Base-by-base conservation (phyloP, 176 grass and related monocot genomes). In the Cymbopogon citratus region DNA sequence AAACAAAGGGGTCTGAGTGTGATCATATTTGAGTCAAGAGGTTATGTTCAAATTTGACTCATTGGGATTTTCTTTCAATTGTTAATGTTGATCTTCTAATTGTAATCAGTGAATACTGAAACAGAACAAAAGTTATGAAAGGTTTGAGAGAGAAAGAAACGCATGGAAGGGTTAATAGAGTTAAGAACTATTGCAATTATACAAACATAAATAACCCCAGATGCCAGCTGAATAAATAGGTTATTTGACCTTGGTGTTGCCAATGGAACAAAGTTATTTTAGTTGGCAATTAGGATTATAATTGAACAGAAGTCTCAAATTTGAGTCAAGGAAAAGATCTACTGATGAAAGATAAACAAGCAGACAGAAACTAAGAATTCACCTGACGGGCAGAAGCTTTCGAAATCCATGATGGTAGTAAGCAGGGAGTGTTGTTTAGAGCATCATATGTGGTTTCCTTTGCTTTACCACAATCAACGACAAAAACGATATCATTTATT, bases 371-470 rank as follows among this genome's bases (percentile, higher is more conserved):
- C 19, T 29, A 76, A 41, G 15, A 69, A 78, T 34, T 88, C 85
- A 98, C 95, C 93, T 98, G 95, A 73, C 89, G 90, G 5, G 92
- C 84, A 80, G 95, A 95, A 87, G 95, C 95, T 92, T 95, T 95
- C 35, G 95, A 98, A 86, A 98, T 98, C 95, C 95, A 98, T 35
- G 95, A 98, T 16, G 95, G 95, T 34, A 98, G 88, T 86, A 98
- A 88, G 84, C 95, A 98, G 67, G 95, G 92, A 43, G 95, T 98
- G 84, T 98, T 98, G 74, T 98, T 98, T 80, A 98, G 68, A 88
- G 95, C 92, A 91, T 98, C 95, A 25, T 98, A 98, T 57, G 90
- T 89, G 16, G 92, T 98, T 81, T 98, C 95, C 79, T 98, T 98
- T 83, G 95, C 95, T 88, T 98, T 98, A 43, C 95, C 92, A 87